Base-by-base conservation (phyloP, 352 stramenopile species). In the Globisporangium cystogenes region DNA sequence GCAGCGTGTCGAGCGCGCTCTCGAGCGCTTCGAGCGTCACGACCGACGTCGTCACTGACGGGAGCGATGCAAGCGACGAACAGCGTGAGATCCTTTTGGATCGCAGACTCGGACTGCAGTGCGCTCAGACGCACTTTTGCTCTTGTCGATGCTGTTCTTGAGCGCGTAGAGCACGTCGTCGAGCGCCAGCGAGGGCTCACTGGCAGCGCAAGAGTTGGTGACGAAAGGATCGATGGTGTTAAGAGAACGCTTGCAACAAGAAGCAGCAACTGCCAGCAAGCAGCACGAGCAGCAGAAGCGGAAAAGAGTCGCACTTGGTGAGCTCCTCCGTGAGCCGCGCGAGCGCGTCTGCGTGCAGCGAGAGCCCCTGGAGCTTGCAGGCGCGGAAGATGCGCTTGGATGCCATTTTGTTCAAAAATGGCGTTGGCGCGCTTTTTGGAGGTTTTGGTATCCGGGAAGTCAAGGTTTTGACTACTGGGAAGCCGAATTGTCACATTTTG, bases 121-220 rank as follows among this genome's bases (percentile, higher is more conserved):
- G n/a, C 12, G 5, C 1, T 21, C 10, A 33, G 11, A 64, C 83
- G 31, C 53, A 94, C 83, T 86, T 54, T 93, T 94, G 73, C 72
- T 91, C 43, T 78, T 81, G 69, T 93, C 84, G 58, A 94, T 93
- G 57, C 79, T 94, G 67, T 94, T 94, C 72, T 94, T 94, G 62
- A 94, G 71, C 20, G 84, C 84, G 62, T 85, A 93, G 46, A 94
- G 62, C 21, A 94, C 79, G 64, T 93, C 78, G 11, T 91, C 82
- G 18, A 94, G 72, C 52, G 85, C 64, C n/a, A 93, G 51, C 8
- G 75, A 86, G 5, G 79, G 53, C 51, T 94, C 78, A 64, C 82
- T 93, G 44, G 0, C 24, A n/a, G n/a, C n/a, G n/a, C n/a, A n/a
- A n/a, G n/a, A n/a, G n/a, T n/a, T n/a, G n/a, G n/a, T n/a, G n/a